Evolutionary conservation across 2,329 filamentous ascomycete species (phyloP), one percentile per base, ranked within the genome.

Genomic region (Xylaria multiplex): DNA sequence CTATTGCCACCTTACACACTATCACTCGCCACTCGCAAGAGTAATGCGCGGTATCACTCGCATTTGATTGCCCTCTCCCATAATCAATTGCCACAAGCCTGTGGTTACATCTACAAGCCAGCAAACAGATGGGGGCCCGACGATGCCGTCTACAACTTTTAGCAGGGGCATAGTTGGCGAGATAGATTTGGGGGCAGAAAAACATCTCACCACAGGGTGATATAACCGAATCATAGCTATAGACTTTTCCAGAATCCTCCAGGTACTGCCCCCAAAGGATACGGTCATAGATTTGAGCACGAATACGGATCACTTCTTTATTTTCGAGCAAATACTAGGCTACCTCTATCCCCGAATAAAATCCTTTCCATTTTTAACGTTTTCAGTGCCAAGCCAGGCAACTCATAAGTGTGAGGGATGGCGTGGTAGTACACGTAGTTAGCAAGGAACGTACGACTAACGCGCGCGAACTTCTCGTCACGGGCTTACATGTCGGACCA

Each of bases 141-240:
- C 22, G 9, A 49, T 42, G 14, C 30, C 43, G 40, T 24, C 40
- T 58, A 13, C 11, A 53, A 59, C 43, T 42, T 53, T 16, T 13
- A 37, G 45, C 8, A 13, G 35, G 48, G 59, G n/a, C 3, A 53
- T 53, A 55, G 27, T 2, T 67, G 13, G 46, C 52, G 52, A 61
- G 42, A 57, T 61, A 32, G 56, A 9, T 43, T 66, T 60, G 52
- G 65, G 55, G 61, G 56, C 56, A 48, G 30, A 50, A 52, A 43
- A 27, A 3, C 32, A n/a, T 11, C 49, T 55, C 24, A 8, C 19
- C 42, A 56, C 40, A 19, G 6, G n/a, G 7, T 22, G 13, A 42
- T 32, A 54, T 53, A 37, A 43, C 52, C 24, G 7, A 62, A 27
- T 16, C 55, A 48, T 40, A 14, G 22, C 43, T 16, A 40, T 35